Base-by-base conservation (phyloP, 129 eudicot genomes). In the Arctium lappa region DNA sequence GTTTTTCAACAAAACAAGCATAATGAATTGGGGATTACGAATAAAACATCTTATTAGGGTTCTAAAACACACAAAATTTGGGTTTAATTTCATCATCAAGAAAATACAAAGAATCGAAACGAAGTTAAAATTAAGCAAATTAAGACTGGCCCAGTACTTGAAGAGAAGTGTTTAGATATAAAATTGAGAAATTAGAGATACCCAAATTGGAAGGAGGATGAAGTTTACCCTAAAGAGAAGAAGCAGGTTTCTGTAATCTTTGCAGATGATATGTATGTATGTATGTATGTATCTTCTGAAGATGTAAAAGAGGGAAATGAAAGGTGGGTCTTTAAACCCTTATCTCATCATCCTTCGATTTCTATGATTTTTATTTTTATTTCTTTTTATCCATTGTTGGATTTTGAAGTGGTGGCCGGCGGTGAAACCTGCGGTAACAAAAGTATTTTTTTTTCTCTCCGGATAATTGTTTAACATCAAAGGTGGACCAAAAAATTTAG, bases 311-410 rank as follows among this genome's bases (percentile, higher is more conserved):
- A 83, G 86, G 90, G 80, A 92, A 93, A 91, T 78, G 94, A 86
- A 90, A 90, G 93, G 95, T 89, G 91, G 87, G 92, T 84, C 88
- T 89, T 90, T 36, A 77, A 90, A 86, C 89, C 94, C 94, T 94
- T 94, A 94, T 90, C 98, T 81, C 88, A 78, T 80, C 89, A 85
- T 88, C 90, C 71, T 60, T 38, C 29, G 2, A 33, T 6, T 76
- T 56, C 71, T 15, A 56, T 42, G 12, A 11, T 42, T 79, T 72
- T 60, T 18, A 72, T 42, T 4, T 40, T 18, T 18, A 7, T 13
- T 69, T 12, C 63, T 81, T 62, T 22, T 8, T 15, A 46, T 30
- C 5, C 0, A 30, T 71, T 39, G 27, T 72, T 32, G 36, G 7
- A 33, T 29, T 69, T 79, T 40, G 37, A 32, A 6, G 39, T 32